Evolutionary conservation across 331 rosid species (phyloP).

Genomic region (Cucumis variabilis): DNA sequence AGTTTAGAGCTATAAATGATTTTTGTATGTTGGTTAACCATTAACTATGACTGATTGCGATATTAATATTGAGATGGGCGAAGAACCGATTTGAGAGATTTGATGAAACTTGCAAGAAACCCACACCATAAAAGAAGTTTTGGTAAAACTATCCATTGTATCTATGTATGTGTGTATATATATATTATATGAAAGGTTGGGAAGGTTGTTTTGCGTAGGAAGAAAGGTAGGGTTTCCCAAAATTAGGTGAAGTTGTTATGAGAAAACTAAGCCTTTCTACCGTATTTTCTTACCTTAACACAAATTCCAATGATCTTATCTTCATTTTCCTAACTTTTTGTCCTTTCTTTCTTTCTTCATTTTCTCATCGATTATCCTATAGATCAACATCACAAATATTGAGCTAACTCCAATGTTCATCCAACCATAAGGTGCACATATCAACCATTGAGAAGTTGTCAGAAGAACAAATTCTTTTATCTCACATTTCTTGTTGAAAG

Average conservation of each 20-base stretch:
- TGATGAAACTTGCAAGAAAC: slow-evolving; percentile 30
- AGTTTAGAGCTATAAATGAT: too few relatives aligned
- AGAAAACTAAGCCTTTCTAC: not conserved
- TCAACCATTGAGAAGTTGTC: too few relatives aligned
- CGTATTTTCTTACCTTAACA: not conserved
- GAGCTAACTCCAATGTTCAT: not conserved
- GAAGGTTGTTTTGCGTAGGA: slow-evolving; percentile 4
- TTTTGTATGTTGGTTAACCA: not conserved
- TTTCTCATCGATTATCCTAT: not conserved
- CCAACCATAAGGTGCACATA: not conserved
- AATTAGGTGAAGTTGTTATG: slow-evolving; percentile 23
- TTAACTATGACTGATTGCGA: not conserved
- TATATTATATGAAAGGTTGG: not conserved
- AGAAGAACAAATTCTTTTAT: too few relatives aligned
- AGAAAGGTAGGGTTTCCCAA: not conserved
- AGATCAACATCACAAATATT: not conserved
- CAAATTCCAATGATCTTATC: not conserved
- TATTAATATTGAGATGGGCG: not conserved
- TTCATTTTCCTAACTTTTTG: not conserved
- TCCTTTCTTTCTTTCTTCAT: not conserved
- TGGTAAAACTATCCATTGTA: not conserved
- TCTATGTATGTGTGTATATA: too few relatives aligned
- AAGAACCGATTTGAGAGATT: not conserved
- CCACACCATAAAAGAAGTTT: not conserved
- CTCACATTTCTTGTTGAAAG: too few relatives aligned